These are phyloP conservation scores for Monosporozyma servazzii DNA, from an alignment of 805 yeast genomes.

Conservation along the genomic window DNA sequence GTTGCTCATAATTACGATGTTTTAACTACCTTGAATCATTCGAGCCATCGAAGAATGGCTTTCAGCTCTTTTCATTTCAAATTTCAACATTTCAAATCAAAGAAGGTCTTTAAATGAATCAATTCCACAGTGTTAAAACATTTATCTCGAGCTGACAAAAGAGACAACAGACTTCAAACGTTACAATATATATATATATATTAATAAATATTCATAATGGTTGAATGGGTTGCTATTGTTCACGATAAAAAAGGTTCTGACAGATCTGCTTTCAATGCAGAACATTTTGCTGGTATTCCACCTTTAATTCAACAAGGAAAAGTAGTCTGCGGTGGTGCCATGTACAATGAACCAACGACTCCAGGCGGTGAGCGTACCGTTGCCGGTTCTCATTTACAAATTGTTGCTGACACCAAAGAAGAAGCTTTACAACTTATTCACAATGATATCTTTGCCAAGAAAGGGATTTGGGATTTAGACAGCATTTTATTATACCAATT, in stretches of 20 bases:
- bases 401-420: conserved; percentile 56
- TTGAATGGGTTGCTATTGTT: conserved; percentile 61
- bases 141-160: neutral
- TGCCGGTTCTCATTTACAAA: conserved; percentile 59
- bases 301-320: conserved; percentile 34
- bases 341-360: conserved; percentile 36
- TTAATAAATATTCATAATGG: conserved; percentile 25
- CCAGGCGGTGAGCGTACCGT: conserved; percentile 39
- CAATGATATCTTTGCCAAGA: conserved; percentile 50
- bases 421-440: conserved; percentile 57
- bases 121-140: neutral
- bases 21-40: neutral
- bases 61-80: neutral
- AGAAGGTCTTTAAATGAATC: neutral
- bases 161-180: neutral
- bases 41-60: neutral
- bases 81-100: neutral
- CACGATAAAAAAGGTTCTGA: conserved; percentile 61
- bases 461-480: conserved; percentile 71
- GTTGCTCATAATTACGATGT: neutral
- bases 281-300: conserved; percentile 44
- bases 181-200: neutral
- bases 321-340: conserved; percentile 44
- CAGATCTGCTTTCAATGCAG: conserved; percentile 42
- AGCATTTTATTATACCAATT: conserved; percentile 50